Evolutionary conservation across 2,329 filamentous ascomycete species (phyloP).

Genomic region (Aspergillus terreus): DNA sequence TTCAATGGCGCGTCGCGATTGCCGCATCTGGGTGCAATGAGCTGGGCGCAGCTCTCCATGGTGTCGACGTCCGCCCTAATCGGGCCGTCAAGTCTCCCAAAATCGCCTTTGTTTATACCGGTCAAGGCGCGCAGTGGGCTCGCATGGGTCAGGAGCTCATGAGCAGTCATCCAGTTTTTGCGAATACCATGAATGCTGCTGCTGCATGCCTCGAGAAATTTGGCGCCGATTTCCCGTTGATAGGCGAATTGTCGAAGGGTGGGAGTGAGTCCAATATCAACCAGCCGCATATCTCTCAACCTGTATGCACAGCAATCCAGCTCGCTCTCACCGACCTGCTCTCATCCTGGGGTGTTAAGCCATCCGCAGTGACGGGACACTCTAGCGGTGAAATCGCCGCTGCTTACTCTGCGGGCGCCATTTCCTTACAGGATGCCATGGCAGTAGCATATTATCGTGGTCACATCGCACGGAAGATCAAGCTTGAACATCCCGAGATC

Average conservation of each 20-base stretch:
- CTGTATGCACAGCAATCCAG: constrained; percentile 27
- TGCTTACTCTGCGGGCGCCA: constrained; percentile 39
- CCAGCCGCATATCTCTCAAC: constrained; percentile 26
- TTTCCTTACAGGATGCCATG: neutral
- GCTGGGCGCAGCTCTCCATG: neutral
- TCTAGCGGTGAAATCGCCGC: constrained; percentile 39
- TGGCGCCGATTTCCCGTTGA: constrained; percentile 12
- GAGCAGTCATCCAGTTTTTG: neutral
- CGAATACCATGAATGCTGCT: neutral
- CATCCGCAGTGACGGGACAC: constrained; percentile 25
- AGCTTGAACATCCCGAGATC: neutral
- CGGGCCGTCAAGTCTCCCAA: neutral
- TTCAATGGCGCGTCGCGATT: constrained; percentile 11
- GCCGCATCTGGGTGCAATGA: constrained; percentile 8
- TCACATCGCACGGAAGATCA: constrained; percentile 2
- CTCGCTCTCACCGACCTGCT: constrained; percentile 30
- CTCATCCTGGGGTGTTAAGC: constrained; percentile 19
- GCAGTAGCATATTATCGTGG: neutral
- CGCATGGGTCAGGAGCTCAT: constrained; percentile 33
- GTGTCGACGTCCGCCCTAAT: neutral
- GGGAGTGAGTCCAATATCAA: neutral
- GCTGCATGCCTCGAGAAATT: constrained; percentile 15
- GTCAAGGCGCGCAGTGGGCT: constrained; percentile 36
- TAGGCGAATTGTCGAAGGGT: neutral
- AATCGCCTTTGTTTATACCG: constrained; percentile 37